These are phyloP conservation scores for Panaeolus papilionaceus DNA, from an alignment of 768 basidiomycete species.

Conservation along the genomic window DNA sequence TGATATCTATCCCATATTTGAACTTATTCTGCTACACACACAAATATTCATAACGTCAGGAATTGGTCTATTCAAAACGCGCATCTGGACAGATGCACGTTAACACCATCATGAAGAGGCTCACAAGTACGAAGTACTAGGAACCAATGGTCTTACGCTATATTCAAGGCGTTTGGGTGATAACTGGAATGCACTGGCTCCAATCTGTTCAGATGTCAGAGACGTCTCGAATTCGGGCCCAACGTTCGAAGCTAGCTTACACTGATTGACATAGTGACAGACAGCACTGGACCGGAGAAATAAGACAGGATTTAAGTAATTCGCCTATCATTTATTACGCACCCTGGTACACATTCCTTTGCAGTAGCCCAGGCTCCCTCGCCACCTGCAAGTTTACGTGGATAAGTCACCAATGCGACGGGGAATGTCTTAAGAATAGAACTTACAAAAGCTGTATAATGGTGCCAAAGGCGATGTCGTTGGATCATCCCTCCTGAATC, in stretches of 20 bases:
- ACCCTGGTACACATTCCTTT: background rate
- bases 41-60: too few relatives aligned
- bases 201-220: background rate
- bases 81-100: too few relatives aligned
- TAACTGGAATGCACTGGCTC: background rate
- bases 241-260: background rate
- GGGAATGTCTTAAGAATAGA: background rate
- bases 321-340: background rate
- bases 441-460: background rate
- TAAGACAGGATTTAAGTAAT: background rate
- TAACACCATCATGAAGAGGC: too few relatives aligned
- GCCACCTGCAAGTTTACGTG: background rate
- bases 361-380: background rate
- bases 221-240: background rate
- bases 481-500: background rate
- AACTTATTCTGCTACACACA: too few relatives aligned
- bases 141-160: too few relatives aligned
- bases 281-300: background rate
- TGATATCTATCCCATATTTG: too few relatives aligned
- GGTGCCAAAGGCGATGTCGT: background rate
- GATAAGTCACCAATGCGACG: too few relatives aligned
- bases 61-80: too few relatives aligned
- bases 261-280: background rate
- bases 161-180: background rate
- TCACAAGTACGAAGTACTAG: too few relatives aligned